Base-by-base conservation (phyloP, 1,139 yeast species). In the Blastobotrys buckinghamii region DNA sequence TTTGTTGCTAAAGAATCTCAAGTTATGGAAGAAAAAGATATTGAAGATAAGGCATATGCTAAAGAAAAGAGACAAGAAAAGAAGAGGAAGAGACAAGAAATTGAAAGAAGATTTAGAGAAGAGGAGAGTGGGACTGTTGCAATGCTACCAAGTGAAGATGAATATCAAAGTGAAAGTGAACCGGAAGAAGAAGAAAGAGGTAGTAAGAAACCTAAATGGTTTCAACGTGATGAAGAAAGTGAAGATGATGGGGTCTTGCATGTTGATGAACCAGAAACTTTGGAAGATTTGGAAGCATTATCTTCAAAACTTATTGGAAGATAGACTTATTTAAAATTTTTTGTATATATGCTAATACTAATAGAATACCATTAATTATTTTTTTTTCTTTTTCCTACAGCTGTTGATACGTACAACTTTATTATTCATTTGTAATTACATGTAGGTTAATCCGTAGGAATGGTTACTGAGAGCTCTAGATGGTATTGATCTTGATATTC, bases 201-300 rank as follows among this genome's bases (percentile, higher is more conserved):
- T 17, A 27, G 39, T 27, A 41, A 41, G 38, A 36, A 42, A 27
- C 43, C 40, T n/a, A 32, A 27, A 39, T 35, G 40, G 45, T 45
- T 33, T 29, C 40, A 39, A 33, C 27, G 36, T 5, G 17, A 42
- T 9, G 48, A 44, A 24, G 53, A 51, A 13, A 50, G 44, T 12
- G 57, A 51, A 16, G 77, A 71, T 39, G 68, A 71, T 47, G 67
- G 62, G 37, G 69, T 84, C 48, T 73, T 85, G 53, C 96, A 89
- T 66, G 74, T 85, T 47, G 94, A 86, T 56, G 87, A 83, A 61
- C 97, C 97, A 19, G 86, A 87, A 59, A 84, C 95, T 29, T 73
- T 92, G 66, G 97, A 88, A 65, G 97, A 92, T 63, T 76, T 92
- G 68, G 98, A 92, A 73, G 89, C 95, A 12, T 79, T 92, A 68